Percentiles rank a stretch among this genome's conserved stretches.
phyloP scores from a whole-genome alignment of 2,329 filamentous ascomycete genomes.

The Botryotinia globosa region DNA sequence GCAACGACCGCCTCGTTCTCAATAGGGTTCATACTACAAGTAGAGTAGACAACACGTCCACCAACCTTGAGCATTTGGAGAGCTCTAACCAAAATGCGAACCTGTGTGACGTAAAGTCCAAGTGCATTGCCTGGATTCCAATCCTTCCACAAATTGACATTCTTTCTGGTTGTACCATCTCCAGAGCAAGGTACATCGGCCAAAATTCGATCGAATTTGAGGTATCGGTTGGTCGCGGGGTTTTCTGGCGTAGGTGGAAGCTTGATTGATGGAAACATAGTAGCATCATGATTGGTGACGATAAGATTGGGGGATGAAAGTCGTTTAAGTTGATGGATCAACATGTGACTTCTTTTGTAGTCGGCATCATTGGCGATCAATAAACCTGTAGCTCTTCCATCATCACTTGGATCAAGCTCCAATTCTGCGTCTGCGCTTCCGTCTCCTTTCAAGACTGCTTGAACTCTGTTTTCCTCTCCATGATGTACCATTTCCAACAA shows the following conservation, averaged over 20 bases:
- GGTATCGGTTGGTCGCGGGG: conserved; percentile 62
- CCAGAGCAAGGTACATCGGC: conserved; percentile 97
- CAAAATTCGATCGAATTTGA: conserved; percentile 95
- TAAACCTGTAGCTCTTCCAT: conserved; percentile 84
- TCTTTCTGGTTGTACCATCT: conserved; percentile 92
- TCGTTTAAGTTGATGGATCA: conserved; percentile 96
- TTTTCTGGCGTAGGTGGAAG: conserved; percentile 62
- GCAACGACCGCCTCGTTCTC: conserved; percentile 94
- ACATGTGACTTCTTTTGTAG: conserved; percentile 94
- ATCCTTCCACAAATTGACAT: conserved; percentile 89
- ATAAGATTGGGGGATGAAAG: conserved; percentile 94
- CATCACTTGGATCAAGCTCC: conserved; percentile 62
- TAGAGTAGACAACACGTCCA: conserved; percentile 93
- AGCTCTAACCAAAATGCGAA: conserved; percentile 84
- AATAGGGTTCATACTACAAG: conserved; percentile 97
- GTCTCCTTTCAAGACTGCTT: conserved; percentile 59
- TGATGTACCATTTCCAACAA: conserved; percentile 90
- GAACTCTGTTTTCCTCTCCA: conserved; percentile 84
- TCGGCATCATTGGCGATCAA: conserved; percentile 95
- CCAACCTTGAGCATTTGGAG: conserved; percentile 95
- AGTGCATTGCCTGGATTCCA: conserved; percentile 87
- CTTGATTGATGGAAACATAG: conserved; percentile 88
- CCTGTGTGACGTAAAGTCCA: conserved; percentile 82
- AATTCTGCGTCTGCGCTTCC: conserved; percentile 42
- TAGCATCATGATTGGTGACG: conserved; percentile 97